Conservation (phyloP, 2,329 filamentous ascomycete species). For the Penicillium sp. region DNA sequence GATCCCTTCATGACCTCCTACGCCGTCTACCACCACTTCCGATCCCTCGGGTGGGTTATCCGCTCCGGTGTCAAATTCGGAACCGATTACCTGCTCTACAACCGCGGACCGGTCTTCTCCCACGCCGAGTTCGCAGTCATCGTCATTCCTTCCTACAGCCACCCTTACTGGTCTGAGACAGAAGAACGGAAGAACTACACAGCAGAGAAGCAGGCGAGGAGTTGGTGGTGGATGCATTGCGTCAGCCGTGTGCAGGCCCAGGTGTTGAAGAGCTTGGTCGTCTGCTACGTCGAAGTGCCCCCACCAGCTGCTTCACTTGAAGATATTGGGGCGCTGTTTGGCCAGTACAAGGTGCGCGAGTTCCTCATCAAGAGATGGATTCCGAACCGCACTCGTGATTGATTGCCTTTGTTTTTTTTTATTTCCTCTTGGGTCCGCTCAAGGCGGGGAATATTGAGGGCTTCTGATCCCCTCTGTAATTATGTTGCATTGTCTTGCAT, state of each 20-base stretch:
- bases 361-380: conserved; percentile 81
- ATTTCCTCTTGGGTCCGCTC: neutral
- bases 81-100: conserved; percentile 91
- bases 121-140: conserved; percentile 92
- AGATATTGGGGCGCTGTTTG: conserved; percentile 65
- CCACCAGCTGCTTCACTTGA: conserved; percentile 52
- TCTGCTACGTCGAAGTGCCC: conserved; percentile 91
- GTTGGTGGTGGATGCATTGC: conserved; percentile 67
- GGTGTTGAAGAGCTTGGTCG: conserved; percentile 83
- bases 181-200: conserved; percentile 52
- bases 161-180: conserved; percentile 66
- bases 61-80: conserved; percentile 92
- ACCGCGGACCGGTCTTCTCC: conserved; percentile 86
- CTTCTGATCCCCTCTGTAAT: conserved; percentile 24
- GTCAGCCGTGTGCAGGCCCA: conserved; percentile 86
- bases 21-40: conserved; percentile 91
- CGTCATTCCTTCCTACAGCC: conserved; percentile 76
- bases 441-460: conserved; percentile 7
- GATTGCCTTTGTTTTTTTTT: conserved; percentile 12
- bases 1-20: conserved; percentile 86
- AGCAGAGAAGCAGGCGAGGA: conserved; percentile 46
- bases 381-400: conserved; percentile 72
- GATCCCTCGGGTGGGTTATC: conserved; percentile 91
- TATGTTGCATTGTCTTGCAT: neutral
- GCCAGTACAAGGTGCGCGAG: conserved; percentile 74